Conservation (phyloP, 2,329 filamentous ascomycete species). For the Fusarium verrucosum region DNA sequence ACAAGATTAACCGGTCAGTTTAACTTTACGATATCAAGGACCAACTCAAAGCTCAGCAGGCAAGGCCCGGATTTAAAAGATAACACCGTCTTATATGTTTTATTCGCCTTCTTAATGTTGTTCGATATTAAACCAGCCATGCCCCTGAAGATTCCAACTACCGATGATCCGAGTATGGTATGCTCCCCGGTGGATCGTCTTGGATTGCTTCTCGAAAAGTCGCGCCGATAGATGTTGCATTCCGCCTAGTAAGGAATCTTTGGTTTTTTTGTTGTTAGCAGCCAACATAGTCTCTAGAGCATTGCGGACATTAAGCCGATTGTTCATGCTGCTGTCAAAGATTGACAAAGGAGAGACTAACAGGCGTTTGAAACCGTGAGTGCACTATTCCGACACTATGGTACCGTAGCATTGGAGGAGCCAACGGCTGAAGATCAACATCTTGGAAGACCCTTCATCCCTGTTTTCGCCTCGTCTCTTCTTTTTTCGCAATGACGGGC, state of each 20-base stretch:
- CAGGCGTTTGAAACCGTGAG: slow-evolving; percentile 3
- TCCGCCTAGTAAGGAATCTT: not conserved
- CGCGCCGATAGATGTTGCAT: slow-evolving; percentile 4
- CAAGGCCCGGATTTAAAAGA: not conserved
- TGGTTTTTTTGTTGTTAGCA: not conserved
- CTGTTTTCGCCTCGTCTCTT: not conserved
- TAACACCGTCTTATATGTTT: not conserved
- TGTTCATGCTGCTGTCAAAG: not conserved
- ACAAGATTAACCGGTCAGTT: not conserved
- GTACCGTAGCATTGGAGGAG: slow-evolving; percentile 8
- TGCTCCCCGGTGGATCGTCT: not conserved
- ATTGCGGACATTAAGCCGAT: not conserved
- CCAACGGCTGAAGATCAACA: slow-evolving; percentile 16
- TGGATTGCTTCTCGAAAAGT: not conserved
- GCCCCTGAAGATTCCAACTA: slow-evolving; percentile 18
- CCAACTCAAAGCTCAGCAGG: not conserved
- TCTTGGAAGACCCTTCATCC: not conserved
- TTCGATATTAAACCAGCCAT: not conserved
- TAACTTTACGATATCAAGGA: not conserved
- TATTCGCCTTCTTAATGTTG: not conserved
- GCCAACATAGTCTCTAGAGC: not conserved
- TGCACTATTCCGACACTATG: not conserved
- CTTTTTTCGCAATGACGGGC: not conserved
- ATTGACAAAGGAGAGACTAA: not conserved
- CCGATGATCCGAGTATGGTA: not conserved